Evolutionary conservation across 2,329 filamentous ascomycete species (phyloP).

Genomic region (Aspergillus floridensis): DNA sequence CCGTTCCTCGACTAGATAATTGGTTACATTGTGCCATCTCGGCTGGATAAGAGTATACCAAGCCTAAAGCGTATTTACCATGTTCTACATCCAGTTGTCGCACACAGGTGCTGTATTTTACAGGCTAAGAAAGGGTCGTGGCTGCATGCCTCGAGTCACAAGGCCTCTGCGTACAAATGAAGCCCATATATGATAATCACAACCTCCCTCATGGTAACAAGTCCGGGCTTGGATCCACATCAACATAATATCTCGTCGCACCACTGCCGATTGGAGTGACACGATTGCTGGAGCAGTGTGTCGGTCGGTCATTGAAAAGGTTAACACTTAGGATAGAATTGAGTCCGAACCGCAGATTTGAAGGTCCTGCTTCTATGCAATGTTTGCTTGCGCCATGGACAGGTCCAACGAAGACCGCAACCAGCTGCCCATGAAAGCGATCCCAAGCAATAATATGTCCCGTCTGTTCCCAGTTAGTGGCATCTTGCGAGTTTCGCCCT

Average conservation of each 20-base stretch:
- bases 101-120: not conserved
- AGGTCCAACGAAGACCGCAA: conserved; percentile 32
- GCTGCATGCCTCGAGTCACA: not conserved
- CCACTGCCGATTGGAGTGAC: conserved; percentile 2
- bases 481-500: not conserved
- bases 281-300: not conserved
- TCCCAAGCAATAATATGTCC: conserved; percentile 41
- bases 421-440: conserved; percentile 27
- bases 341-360: conserved; percentile 7
- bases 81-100: not conserved
- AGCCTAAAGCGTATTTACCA: not conserved
- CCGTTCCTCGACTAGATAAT: not conserved
- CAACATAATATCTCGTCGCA: conserved; percentile 21
- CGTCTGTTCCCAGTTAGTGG: conserved; percentile 29
- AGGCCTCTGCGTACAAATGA: not conserved
- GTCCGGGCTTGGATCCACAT: conserved; percentile 26
- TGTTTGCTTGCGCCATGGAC: conserved; percentile 1
- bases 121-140: not conserved
- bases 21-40: not conserved
- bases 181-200: not conserved
- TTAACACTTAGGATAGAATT: conserved; percentile 10
- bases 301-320: not conserved
- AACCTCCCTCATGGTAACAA: conserved; percentile 8
- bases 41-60: not conserved
- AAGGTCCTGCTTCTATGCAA: conserved; percentile 1